These are phyloP conservation scores for Irpex lacteus DNA, from an alignment of 1,284 basidiomycete genomes.

Conservation along the genomic window DNA sequence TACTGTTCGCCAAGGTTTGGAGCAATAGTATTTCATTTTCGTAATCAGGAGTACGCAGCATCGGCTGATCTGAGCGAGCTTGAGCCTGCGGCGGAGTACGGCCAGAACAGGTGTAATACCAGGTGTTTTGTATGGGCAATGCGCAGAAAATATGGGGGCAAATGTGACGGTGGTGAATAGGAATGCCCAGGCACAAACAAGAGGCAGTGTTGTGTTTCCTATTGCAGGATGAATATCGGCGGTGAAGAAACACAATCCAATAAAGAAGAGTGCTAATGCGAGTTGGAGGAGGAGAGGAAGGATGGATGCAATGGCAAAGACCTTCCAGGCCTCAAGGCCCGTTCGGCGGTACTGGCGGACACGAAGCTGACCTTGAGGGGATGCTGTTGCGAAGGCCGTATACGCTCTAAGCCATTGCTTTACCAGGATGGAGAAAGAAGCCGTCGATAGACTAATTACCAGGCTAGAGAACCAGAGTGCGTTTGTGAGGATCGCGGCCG, in stretches of 20 bases:
- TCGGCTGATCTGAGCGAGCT: too few species aligned
- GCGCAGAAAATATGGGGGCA: background rate
- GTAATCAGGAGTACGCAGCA: background rate
- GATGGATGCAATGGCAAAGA: conserved; percentile 11
- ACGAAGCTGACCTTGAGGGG: conserved; percentile 5
- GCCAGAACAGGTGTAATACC: background rate
- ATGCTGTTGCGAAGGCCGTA: background rate
- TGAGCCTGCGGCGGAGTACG: too few species aligned
- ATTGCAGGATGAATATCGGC: conserved; percentile 9
- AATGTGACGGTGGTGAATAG: conserved; percentile 1
- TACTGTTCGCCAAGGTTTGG: too few species aligned
- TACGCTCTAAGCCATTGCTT: conserved; percentile 18
- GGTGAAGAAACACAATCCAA: conserved; percentile 14
- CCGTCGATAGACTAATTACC: conserved; percentile 14
- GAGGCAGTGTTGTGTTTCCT: background rate
- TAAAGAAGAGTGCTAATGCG: conserved; percentile 15
- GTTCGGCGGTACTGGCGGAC: conserved; percentile 9
- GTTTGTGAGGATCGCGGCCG: conserved; percentile 4
- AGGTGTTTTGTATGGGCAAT: conserved; percentile 7
- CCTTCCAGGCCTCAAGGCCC: conserved; percentile 9
- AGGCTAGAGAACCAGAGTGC: conserved; percentile 16
- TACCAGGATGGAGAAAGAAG: conserved; percentile 15
- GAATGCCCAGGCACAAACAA: background rate
- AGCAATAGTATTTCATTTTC: background rate
- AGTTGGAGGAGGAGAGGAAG: conserved; percentile 17